Conservation (phyloP, 257 asterid species). For the Lavandula angustifolia region DNA sequence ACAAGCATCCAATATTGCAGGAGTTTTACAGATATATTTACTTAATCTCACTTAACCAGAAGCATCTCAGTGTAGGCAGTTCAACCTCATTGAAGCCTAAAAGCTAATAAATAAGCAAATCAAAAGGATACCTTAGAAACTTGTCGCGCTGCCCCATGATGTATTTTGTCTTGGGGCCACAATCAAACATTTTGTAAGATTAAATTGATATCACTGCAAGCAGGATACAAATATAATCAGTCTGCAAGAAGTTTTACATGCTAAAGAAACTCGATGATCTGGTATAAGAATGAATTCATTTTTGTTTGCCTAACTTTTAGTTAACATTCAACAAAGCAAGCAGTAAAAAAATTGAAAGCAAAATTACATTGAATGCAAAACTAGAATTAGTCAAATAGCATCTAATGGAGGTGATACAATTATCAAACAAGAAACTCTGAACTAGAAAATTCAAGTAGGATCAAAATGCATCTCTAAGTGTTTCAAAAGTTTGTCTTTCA, state of each 20-base stretch:
- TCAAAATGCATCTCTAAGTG: not conserved
- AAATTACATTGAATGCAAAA: not conserved
- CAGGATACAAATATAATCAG: constrained; percentile 23
- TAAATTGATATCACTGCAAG: constrained; percentile 52
- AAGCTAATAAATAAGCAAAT: constrained; percentile 14
- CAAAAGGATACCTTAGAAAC: constrained; percentile 68
- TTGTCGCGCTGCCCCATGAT: constrained; percentile 76
- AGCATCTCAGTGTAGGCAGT: constrained; percentile 20
- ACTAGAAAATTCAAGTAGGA: constrained; percentile 27
- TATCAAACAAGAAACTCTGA: constrained; percentile 24
- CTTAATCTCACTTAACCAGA: not conserved
- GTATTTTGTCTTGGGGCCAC: constrained; percentile 70
- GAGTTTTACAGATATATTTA: constrained; percentile 7
- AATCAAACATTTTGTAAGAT: constrained; percentile 69
- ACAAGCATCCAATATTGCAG: constrained; percentile 2
- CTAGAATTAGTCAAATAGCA: constrained; percentile 1
- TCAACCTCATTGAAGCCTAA: constrained; percentile 23
- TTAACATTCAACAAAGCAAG: constrained; percentile 8
- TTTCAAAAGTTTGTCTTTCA: not conserved
- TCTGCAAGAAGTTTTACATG: constrained; percentile 7
- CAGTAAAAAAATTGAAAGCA: not conserved
- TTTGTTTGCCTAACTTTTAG: not conserved
- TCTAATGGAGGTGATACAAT: not conserved
- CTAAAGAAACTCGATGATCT: constrained; percentile 8
- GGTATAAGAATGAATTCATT: not conserved